Evolutionary conservation across 2,329 filamentous ascomycete genomes (phyloP).

Genomic region (Hypoxylon sp.): DNA sequence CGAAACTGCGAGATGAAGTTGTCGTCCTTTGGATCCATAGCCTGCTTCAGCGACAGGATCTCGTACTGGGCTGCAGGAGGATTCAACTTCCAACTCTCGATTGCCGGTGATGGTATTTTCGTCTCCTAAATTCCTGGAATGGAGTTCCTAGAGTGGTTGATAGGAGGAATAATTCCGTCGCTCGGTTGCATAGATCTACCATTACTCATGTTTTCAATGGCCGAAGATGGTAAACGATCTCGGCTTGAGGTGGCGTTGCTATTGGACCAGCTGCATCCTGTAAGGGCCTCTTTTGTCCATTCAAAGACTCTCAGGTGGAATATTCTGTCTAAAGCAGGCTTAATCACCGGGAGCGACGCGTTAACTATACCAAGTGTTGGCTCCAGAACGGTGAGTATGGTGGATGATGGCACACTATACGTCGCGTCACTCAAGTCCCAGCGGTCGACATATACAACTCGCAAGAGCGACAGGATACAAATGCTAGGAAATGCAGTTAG

Average conservation of each 20-base stretch:
- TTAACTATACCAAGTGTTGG: constrained; percentile 35
- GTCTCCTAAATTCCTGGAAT: background rate
- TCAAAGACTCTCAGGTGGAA: background rate
- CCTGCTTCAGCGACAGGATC: too few species aligned
- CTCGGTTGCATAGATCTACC: background rate
- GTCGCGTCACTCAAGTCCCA: constrained; percentile 26
- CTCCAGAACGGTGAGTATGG: constrained; percentile 28
- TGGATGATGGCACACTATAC: background rate
- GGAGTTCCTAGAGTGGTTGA: background rate
- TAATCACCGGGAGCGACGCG: constrained; percentile 33
- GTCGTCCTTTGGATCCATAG: background rate
- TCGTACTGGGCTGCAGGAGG: too few species aligned
- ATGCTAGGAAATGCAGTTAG: constrained; percentile 10
- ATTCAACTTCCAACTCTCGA: background rate
- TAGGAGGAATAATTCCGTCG: background rate
- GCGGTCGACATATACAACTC: background rate
- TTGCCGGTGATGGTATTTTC: background rate
- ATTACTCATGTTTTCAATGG: background rate
- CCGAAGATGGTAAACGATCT: background rate
- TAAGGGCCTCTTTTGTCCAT: background rate
- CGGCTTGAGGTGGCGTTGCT: background rate
- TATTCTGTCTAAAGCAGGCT: constrained; percentile 1
- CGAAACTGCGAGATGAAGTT: background rate
- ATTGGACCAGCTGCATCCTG: background rate
- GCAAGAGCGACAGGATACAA: constrained; percentile 19